A percentile compares a stretch with the other conserved stretches of the same genome.
These are phyloP conservation scores for Podospora australis DNA, from an alignment of 495 filamentous ascomycete genomes.

Conservation along the genomic window DNA sequence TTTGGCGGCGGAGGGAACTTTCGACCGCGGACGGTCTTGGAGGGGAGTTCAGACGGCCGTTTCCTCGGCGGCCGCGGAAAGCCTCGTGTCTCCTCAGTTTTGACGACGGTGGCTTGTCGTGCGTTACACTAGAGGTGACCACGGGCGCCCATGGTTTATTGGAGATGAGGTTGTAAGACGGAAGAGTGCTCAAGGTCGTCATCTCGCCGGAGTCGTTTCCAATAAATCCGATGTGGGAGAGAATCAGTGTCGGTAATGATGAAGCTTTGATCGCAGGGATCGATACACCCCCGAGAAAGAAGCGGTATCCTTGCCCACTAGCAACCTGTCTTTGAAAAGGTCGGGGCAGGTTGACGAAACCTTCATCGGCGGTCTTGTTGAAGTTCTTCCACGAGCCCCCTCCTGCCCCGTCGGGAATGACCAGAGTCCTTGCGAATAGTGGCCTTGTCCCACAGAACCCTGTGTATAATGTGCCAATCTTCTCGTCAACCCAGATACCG, in stretches of 20 bases:
- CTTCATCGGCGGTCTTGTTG: conserved; percentile 14
- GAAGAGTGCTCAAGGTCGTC: conserved; percentile 2
- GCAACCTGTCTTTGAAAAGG: conserved; percentile 10
- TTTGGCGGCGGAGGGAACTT: too few relatives aligned
- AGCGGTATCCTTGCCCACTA: conserved; percentile 18
- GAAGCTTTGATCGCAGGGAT: background rate
- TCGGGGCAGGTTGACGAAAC: conserved; percentile 12
- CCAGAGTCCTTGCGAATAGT: conserved; percentile 16
- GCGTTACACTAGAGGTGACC: too few relatives aligned
- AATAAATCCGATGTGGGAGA: background rate
- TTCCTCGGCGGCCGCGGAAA: too few relatives aligned
- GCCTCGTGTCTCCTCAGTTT: too few relatives aligned
- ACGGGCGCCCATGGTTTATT: too few relatives aligned
- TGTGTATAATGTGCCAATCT: conserved; percentile 13
- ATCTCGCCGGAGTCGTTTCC: background rate
- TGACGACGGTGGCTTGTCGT: too few relatives aligned
- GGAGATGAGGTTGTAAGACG: conserved; percentile 13
- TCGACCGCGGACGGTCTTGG: too few relatives aligned
- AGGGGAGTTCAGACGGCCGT: too few relatives aligned
- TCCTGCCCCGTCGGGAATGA: conserved; percentile 10
- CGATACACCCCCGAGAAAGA: conserved; percentile 15
- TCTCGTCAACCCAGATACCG: conserved; percentile 21
- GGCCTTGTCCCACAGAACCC: conserved; percentile 15
- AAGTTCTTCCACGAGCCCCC: conserved; percentile 17
- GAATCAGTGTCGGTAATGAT: background rate